Evolutionary conservation across 306 rosid genomes (phyloP).

Genomic region (Vigna angularis): DNA sequence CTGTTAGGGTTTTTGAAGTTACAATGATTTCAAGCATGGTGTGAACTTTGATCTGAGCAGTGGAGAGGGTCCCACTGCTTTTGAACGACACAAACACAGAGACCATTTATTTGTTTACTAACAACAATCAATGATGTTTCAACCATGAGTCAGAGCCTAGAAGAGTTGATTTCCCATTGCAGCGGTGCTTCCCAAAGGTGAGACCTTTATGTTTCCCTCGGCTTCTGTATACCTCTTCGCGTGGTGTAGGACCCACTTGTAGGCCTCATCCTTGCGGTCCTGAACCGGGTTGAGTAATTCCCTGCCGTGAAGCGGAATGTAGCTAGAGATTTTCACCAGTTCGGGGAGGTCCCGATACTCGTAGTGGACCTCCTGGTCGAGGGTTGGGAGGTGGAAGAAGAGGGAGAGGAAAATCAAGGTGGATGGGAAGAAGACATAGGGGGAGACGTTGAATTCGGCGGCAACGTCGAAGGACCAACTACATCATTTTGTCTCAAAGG

Average conservation of each 20-base stretch:
- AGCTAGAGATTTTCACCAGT: conserved; percentile 66
- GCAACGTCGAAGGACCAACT: conserved; percentile 67
- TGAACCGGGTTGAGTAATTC: conserved; percentile 75
- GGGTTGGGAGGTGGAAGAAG: conserved; percentile 51
- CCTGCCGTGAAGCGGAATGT: conserved; percentile 56
- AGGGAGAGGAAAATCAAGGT: conserved; percentile 59
- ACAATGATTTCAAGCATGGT: no score
- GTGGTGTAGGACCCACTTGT: conserved; percentile 59
- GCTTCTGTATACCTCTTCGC: conserved; percentile 56
- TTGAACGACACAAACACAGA: conserved; percentile 61
- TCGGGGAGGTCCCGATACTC: conserved; percentile 60
- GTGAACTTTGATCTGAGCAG: conserved; percentile 27
- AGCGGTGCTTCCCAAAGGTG: no score
- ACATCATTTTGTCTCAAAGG: conserved; percentile 47
- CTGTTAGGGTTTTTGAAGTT: no score
- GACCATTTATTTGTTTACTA: no score
- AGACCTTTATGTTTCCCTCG: conserved; percentile 47
- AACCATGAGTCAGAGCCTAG: no score
- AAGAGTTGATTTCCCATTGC: no score
- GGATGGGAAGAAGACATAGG: conserved; percentile 67
- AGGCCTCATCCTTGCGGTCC: conserved; percentile 69
- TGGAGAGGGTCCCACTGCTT: conserved; percentile 62
- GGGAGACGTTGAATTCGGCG: conserved; percentile 48
- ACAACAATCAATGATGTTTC: no score
- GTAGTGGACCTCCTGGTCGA: conserved; percentile 51